Percentiles rank a stretch among this genome's conserved stretches.
These are phyloP conservation scores for Colletotrichum limetticola DNA, from an alignment of 2,329 filamentous ascomycete genomes.

Conservation along the genomic window DNA sequence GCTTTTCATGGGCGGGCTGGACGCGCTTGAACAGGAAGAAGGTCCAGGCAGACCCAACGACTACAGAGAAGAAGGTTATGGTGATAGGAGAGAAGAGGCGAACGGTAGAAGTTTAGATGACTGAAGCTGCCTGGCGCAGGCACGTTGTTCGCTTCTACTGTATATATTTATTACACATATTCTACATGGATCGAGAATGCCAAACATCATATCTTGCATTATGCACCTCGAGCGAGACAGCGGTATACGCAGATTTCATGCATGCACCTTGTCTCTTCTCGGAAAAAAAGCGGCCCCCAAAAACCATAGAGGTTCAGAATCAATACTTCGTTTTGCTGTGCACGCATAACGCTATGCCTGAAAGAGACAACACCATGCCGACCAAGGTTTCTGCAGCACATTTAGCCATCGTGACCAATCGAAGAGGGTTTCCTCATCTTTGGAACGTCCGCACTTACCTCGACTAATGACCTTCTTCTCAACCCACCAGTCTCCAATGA, in stretches of 20 bases:
- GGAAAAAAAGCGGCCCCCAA: not conserved
- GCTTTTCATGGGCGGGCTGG: constrained; percentile 10
- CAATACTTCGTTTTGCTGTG: constrained; percentile 62
- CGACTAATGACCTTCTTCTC: constrained; percentile 89
- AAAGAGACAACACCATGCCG: constrained; percentile 82
- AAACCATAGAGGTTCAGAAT: not conserved
- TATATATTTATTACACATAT: not conserved
- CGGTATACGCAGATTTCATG: not conserved
- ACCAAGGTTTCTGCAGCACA: constrained; percentile 76
- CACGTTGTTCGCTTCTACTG: not conserved
- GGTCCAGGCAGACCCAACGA: not conserved
- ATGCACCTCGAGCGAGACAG: not conserved
- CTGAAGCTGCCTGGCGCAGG: constrained; percentile 25
- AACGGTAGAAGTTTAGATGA: not conserved
- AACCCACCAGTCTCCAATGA: constrained; percentile 93
- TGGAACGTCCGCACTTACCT: constrained; percentile 61
- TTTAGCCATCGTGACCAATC: constrained; percentile 21
- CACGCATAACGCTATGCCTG: constrained; percentile 86
- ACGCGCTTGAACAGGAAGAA: not conserved
- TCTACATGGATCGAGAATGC: constrained; percentile 9
- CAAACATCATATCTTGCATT: not conserved
- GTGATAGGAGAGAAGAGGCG: not conserved
- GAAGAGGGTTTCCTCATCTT: not conserved
- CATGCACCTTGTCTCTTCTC: not conserved
- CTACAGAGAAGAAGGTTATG: not conserved